Percentiles rank a stretch among this genome's conserved stretches.
These are phyloP conservation scores for Termitomyces sp. DNA, from an alignment of 768 basidiomycete species.

Conservation along the genomic window DNA sequence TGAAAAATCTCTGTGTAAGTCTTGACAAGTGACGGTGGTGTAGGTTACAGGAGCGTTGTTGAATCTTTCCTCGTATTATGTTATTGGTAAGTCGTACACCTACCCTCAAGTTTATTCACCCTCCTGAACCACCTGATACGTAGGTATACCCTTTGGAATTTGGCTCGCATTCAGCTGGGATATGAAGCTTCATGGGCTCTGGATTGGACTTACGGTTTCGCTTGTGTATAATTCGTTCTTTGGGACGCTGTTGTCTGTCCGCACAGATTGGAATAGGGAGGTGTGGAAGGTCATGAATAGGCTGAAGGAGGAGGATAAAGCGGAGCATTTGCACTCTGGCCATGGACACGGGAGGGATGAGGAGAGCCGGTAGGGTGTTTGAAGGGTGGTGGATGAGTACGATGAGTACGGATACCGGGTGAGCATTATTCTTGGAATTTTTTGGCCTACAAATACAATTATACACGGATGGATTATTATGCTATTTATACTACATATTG, in stretches of 20 bases:
- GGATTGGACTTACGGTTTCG: constrained; percentile 77
- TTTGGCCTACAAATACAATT: neutral
- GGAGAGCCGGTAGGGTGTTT: neutral
- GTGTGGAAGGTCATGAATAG: constrained; percentile 57
- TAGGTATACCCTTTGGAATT: constrained; percentile 80
- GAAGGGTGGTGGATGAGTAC: neutral
- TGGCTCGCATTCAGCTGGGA: constrained; percentile 65
- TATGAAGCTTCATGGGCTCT: constrained; percentile 69
- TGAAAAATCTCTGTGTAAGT: neutral
- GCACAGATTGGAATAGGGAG: constrained; percentile 68
- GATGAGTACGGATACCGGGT: neutral
- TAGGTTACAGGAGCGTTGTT: constrained; percentile 61
- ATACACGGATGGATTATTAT: neutral
- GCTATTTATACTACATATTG: too few relatives aligned
- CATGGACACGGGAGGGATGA: constrained; percentile 1
- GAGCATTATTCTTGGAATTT: neutral
- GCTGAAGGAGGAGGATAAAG: constrained; percentile 42
- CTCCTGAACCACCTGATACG: constrained; percentile 1
- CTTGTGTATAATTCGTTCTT: constrained; percentile 54
- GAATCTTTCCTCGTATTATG: constrained; percentile 80
- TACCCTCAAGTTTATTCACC: neutral
- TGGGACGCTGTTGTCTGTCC: constrained; percentile 52
- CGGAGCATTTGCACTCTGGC: neutral
- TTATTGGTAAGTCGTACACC: constrained; percentile 49
- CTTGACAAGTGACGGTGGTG: neutral